These are phyloP conservation scores for Darksidea phi DNA, from an alignment of 495 filamentous ascomycete species.

Conservation along the genomic window DNA sequence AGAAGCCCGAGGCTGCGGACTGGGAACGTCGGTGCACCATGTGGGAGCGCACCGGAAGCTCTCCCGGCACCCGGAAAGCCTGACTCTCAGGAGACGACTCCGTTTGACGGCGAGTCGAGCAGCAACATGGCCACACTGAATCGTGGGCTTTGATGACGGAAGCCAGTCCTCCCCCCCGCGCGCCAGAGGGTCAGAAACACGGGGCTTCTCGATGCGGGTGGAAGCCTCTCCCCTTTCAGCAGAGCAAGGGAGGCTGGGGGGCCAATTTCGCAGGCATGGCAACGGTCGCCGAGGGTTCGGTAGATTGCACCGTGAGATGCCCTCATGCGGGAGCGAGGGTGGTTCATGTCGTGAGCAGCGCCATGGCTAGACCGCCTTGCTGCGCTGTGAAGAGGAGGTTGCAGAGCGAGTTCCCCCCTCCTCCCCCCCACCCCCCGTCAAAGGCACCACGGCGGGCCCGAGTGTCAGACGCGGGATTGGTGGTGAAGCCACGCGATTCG, in stretches of 20 bases:
- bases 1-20: constrained; percentile 21
- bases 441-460: background rate
- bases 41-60: constrained; percentile 10
- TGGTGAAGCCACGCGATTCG: constrained; percentile 30
- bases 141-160: constrained; percentile 4
- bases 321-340: constrained; percentile 19
- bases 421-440: background rate
- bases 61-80: constrained; percentile 18
- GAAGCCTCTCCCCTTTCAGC: background rate
- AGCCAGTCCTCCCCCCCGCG: constrained; percentile 24
- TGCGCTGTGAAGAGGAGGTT: constrained; percentile 15
- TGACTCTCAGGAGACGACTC: background rate
- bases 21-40: constrained; percentile 16
- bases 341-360: constrained; percentile 15
- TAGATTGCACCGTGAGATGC: constrained; percentile 21
- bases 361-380: constrained; percentile 29
- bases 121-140: background rate
- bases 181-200: constrained; percentile 7
- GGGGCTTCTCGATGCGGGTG: background rate
- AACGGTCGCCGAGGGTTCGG: constrained; percentile 25
- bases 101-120: constrained; percentile 11
- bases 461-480: constrained; percentile 17
- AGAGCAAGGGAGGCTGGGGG: constrained; percentile 12
- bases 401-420: background rate
- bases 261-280: constrained; percentile 22